phyloP scores from a whole-genome alignment of 768 basidiomycete species.

The Hysterangium stoloniferum region DNA sequence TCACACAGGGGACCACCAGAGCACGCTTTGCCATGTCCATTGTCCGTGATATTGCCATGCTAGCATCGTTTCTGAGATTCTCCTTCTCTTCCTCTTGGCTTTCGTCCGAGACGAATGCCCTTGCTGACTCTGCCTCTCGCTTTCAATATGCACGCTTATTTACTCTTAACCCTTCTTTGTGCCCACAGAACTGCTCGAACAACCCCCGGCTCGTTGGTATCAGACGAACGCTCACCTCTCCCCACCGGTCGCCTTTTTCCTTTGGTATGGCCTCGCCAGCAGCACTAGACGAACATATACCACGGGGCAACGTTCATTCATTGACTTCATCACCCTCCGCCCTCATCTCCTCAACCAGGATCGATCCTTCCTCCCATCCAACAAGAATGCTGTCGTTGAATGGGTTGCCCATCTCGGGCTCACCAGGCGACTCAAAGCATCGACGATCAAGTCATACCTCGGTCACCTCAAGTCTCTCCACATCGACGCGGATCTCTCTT shows the following conservation, averaged over 20 bases:
- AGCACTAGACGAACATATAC: conserved; percentile 25
- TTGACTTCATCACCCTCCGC: too few species aligned
- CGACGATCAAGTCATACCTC: too few species aligned
- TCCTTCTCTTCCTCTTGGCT: conserved; percentile 14
- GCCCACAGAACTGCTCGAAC: conserved; percentile 17
- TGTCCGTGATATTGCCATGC: conserved; percentile 16
- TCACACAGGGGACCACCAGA: too few species aligned
- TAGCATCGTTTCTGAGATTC: conserved; percentile 13
- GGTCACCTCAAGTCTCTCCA: conserved; percentile 20
- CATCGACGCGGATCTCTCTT: conserved; percentile 23
- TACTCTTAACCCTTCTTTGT: conserved; percentile 20
- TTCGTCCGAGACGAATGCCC: conserved; percentile 13
- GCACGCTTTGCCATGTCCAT: too few species aligned
- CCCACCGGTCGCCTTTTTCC: too few species aligned
- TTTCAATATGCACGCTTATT: conserved; percentile 21
- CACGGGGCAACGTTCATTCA: conserved; percentile 25
- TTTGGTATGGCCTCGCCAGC: conserved; percentile 26
- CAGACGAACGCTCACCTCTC: conserved; percentile 13
- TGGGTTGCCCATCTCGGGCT: conserved; percentile 20
- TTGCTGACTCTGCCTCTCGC: conserved; percentile 17
- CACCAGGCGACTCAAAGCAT: too few species aligned
- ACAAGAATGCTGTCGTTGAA: conserved; percentile 10
- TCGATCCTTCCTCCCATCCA: conserved; percentile 9
- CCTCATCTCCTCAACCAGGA: conserved; percentile 15
- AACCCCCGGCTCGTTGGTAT: conserved; percentile 17